A percentile compares a stretch with the other conserved stretches of the same genome.
phyloP scores from a whole-genome alignment of 2,329 filamentous ascomycete species.

The Pseudogymnoascus sp. region DNA sequence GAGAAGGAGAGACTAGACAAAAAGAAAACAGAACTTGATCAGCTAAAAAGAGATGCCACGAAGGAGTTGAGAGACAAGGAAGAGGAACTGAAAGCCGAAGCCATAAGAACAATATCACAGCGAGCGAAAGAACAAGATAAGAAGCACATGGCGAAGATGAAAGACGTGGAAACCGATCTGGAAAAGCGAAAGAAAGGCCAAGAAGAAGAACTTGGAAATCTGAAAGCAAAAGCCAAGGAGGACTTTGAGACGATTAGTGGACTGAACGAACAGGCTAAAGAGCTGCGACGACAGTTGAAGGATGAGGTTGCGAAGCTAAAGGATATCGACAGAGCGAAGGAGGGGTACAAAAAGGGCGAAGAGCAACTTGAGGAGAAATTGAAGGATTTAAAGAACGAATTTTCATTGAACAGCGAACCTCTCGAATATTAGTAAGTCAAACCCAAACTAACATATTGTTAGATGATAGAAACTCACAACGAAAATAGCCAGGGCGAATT shows the following conservation, averaged over 20 bases:
- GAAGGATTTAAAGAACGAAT: slow-evolving; percentile 12
- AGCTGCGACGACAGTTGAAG: slow-evolving; percentile 7
- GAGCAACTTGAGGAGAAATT: slow-evolving; percentile 10
- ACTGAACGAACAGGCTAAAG: slow-evolving; percentile 6
- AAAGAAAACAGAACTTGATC: neutral
- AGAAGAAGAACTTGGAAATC: slow-evolving; percentile 3
- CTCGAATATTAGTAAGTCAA: slow-evolving; percentile 12
- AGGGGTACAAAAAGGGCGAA: slow-evolving; percentile 10
- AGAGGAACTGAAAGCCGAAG: neutral
- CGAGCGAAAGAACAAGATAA: neutral
- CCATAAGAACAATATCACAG: neutral
- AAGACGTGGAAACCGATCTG: slow-evolving; percentile 10
- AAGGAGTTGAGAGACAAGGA: neutral
- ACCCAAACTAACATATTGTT: neutral
- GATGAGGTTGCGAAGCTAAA: neutral
- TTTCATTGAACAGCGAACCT: slow-evolving; percentile 10
- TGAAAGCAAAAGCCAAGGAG: slow-evolving; percentile 9
- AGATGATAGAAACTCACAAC: slow-evolving; percentile 9
- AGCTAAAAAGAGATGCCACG: neutral
- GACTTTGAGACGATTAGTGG: slow-evolving; percentile 3
- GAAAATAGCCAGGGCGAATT: slow-evolving; percentile 9
- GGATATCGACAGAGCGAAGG: slow-evolving; percentile 8
- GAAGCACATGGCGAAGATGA: neutral
- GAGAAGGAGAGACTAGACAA: neutral
- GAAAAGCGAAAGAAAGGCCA: slow-evolving; percentile 8